Conservation (phyloP, 2,329 filamentous ascomycete genomes). For the Ascocoryne sarcoides region DNA sequence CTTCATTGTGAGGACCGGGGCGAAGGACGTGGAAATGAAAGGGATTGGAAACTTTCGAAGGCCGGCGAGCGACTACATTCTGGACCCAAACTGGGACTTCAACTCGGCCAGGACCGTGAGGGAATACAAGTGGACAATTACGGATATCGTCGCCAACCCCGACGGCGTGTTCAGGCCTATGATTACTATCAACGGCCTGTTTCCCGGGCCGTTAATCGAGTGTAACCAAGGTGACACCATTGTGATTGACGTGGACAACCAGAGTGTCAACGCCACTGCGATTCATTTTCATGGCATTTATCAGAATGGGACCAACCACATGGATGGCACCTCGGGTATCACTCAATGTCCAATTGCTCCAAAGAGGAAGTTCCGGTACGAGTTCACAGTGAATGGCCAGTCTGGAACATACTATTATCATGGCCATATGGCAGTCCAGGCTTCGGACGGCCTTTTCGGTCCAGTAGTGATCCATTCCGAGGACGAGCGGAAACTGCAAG, state of each 20-base stretch:
- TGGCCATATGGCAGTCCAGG: conserved; percentile 54
- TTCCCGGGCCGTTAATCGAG: conserved; percentile 64
- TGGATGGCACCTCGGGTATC: conserved; percentile 62
- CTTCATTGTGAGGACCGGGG: conserved; percentile 14
- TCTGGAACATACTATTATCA: conserved; percentile 52
- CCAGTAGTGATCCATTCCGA: conserved; percentile 57
- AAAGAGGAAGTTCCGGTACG: conserved; percentile 54
- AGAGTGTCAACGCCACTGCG: conserved; percentile 51
- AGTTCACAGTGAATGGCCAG: conserved; percentile 51
- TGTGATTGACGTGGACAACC: conserved; percentile 60
- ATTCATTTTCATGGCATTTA: conserved; percentile 74
- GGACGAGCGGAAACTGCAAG: conserved; percentile 40
- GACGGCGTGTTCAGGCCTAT: conserved; percentile 49
- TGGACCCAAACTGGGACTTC: conserved; percentile 49
- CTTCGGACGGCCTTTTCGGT: conserved; percentile 60
- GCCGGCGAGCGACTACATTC: conserved; percentile 43
- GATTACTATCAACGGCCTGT: conserved; percentile 66
- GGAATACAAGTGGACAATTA: conserved; percentile 52
- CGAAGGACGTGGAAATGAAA: conserved; percentile 9
- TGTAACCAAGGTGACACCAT: conserved; percentile 66
- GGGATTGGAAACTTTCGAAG: conserved; percentile 22
- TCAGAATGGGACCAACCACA: conserved; percentile 65
- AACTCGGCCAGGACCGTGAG: conserved; percentile 40
- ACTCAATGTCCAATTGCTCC: conserved; percentile 57
- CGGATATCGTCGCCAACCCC: conserved; percentile 49